Base-by-base conservation (phyloP, 78 protist species). In the Dictyostelium discoideum region DNA sequence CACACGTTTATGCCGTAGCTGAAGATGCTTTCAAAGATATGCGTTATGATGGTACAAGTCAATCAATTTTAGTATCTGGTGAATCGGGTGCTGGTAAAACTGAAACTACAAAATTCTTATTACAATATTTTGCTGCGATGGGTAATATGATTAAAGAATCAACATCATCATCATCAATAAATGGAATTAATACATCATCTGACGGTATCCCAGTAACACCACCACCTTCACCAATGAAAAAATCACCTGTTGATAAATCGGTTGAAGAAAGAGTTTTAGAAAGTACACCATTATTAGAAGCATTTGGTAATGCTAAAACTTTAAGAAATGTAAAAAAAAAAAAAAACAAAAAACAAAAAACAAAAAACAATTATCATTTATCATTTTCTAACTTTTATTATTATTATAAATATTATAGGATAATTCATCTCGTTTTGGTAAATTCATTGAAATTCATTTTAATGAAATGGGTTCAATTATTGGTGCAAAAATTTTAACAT, bases 241-340 rank as follows among this genome's bases (percentile, higher is more conserved):
- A 80, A 39, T 8, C 89, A 14, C 9, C 87, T 5, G 39, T 18
- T 8, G 95, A 90, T 14, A 90, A 90, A 90, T 90, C 95, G 73
- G 32, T 95, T 46, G 93, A 98, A 89, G 80, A 84, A 16, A 14
- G 81, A 22, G 87, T 98, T 20, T 44, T 96, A 10, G 96, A 90
- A 76, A 82, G 96, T 46, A 98, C 97, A 57, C 99, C 98, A 37
- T 72, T 98, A 24, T 86, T 98, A 14, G 99, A 98, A 85, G 97
- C 99, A 29, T 98, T 98, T 73, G 99, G 99, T 42, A 98, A 98
- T 96, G 99, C 99, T 16, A 97, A 97, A 96, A 98, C 99, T 22
- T 8, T 96, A 42, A 96, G 99, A 50, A 98, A 98, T 97, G 97
- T 89, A 89, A 54, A 18, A 63, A 60, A 54, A 18, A 63, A 60